These are phyloP conservation scores for Cryptococcus sp. DNA, from an alignment of 1,284 basidiomycete genomes.

Conservation along the genomic window DNA sequence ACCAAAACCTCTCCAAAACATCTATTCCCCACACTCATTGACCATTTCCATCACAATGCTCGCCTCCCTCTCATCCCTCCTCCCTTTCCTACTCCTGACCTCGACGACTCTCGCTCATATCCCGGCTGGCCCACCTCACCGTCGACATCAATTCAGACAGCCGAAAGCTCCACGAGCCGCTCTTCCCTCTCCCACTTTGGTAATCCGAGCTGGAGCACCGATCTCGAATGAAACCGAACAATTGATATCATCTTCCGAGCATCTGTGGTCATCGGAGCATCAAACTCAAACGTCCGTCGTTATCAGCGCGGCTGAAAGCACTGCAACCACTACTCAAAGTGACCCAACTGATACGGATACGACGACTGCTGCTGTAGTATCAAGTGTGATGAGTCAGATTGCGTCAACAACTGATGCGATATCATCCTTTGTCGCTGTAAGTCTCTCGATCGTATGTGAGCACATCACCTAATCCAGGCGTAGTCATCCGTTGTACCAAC, in stretches of 20 bases:
- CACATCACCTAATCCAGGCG: too few species aligned
- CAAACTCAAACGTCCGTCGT: not conserved
- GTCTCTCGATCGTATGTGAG: too few species aligned
- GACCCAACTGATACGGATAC: too few species aligned
- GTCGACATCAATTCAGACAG: not conserved
- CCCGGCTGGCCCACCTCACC: not conserved
- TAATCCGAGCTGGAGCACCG: not conserved
- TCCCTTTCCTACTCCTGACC: not conserved
- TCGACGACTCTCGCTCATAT: not conserved
- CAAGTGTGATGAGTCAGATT: too few species aligned
- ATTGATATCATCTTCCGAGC: not conserved
- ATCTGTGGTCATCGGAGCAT: too few species aligned
- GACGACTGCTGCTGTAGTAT: too few species aligned
- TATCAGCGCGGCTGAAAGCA: not conserved
- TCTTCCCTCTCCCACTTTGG: not conserved
- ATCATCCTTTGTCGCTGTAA: too few species aligned
- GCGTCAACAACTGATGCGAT: too few species aligned
- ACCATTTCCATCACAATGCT: not conserved
- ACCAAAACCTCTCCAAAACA: not conserved
- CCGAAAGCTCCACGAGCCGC: not conserved
- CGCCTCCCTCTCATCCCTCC: not conserved
- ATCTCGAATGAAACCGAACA: conserved; percentile 1
- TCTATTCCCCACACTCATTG: not conserved
- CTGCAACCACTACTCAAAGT: too few species aligned
- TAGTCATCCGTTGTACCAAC: too few species aligned